Evolutionary conservation across 192 early-diverging fungal species (phyloP).

Genomic region (Backusella sp.): DNA sequence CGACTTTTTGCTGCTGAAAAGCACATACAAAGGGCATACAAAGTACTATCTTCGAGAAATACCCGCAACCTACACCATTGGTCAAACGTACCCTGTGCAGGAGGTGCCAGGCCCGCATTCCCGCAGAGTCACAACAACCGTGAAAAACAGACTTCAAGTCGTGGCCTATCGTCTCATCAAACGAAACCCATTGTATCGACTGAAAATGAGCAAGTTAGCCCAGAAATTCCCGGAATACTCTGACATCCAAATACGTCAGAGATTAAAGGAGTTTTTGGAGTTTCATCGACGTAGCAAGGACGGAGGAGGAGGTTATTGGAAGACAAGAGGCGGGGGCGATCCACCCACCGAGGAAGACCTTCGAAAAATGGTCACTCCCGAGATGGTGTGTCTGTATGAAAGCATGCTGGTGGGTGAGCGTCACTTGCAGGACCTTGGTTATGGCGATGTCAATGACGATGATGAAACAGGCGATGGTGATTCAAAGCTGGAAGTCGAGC

Average conservation of each 20-base stretch:
- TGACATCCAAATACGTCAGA: conserved; percentile 85
- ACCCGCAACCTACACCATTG: conserved; percentile 78
- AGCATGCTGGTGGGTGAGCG: conserved; percentile 93
- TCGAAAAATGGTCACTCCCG: conserved; percentile 88
- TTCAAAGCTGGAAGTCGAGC: conserved; percentile 79
- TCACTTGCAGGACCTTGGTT: conserved; percentile 88
- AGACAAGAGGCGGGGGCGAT: conserved; percentile 66
- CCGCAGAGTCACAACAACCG: conserved; percentile 83
- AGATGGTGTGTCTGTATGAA: conserved; percentile 93
- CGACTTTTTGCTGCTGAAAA: conserved; percentile 85
- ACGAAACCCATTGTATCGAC: conserved; percentile 68
- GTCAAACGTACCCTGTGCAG: conserved; percentile 91
- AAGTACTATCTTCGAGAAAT: conserved; percentile 89
- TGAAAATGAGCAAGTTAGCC: conserved; percentile 76
- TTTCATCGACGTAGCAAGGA: conserved; percentile 71
- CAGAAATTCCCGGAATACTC: conserved; percentile 84
- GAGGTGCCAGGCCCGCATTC: conserved; percentile 96
- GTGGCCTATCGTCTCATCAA: conserved; percentile 86
- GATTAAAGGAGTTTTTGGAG: conserved; percentile 96
- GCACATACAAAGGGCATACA: conserved; percentile 73
- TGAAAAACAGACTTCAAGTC: conserved; percentile 87
- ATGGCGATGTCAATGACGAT: conserved; percentile 68
- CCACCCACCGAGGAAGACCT: conserved; percentile 88
- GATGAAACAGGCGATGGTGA: conserved; percentile 73
- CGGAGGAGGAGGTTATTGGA: conserved; percentile 89